These are phyloP conservation scores for Fusarium piperis DNA, from an alignment of 2,329 filamentous ascomycete species.

Conservation along the genomic window DNA sequence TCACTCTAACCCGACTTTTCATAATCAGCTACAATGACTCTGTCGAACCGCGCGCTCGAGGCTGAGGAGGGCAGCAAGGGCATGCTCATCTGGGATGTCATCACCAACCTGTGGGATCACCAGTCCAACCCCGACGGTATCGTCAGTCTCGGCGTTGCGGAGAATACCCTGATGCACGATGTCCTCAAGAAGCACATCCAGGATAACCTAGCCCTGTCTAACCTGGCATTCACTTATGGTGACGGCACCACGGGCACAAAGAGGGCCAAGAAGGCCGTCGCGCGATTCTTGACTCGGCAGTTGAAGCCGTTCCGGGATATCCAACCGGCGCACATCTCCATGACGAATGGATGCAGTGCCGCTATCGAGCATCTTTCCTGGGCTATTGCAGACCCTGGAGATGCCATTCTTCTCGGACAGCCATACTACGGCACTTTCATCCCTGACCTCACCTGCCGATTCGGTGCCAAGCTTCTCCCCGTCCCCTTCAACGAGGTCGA, in stretches of 20 bases:
- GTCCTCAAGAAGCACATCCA: conserved; percentile 54
- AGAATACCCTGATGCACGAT: conserved; percentile 63
- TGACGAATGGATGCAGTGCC: conserved; percentile 53
- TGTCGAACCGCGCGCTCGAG: conserved; percentile 44
- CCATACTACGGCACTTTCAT: conserved; percentile 61
- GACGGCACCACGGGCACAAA: conserved; percentile 53
- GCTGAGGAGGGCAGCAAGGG: conserved; percentile 41
- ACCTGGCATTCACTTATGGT: conserved; percentile 52
- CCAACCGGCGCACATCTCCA: conserved; percentile 46
- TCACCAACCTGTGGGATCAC: conserved; percentile 56
- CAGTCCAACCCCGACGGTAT: conserved; percentile 54
- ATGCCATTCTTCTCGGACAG: conserved; percentile 53
- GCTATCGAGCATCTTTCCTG: conserved; percentile 54
- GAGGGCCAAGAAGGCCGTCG: conserved; percentile 44
- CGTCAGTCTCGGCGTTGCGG: conserved; percentile 61
- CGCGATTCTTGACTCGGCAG: conserved; percentile 49
- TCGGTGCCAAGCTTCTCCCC: conserved; percentile 52
- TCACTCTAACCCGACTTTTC: neutral
- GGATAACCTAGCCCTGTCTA: conserved; percentile 46
- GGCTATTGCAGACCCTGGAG: conserved; percentile 52
- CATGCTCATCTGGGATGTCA: conserved; percentile 53
- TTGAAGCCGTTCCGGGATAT: conserved; percentile 44
- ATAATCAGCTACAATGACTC: conserved; percentile 24
- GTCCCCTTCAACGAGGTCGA: conserved; percentile 57
- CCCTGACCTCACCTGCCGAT: conserved; percentile 55